phyloP scores from a whole-genome alignment of 768 basidiomycete species.

The Megacollybia marginata region DNA sequence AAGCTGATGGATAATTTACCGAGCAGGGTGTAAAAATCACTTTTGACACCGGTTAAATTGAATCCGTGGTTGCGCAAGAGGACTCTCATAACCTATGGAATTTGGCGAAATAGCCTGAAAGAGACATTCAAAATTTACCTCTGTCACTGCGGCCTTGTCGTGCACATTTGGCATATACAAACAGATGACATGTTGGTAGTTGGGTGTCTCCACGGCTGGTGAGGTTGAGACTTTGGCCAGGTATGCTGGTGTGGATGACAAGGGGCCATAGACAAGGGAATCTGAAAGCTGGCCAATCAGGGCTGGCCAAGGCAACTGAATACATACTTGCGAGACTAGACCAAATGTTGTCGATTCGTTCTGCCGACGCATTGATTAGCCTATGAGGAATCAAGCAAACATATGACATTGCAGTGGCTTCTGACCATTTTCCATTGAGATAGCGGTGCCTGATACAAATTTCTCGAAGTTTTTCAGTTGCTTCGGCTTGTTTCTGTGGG shows the following conservation, averaged over 20 bases:
- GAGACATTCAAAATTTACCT: slow-evolving; percentile 26
- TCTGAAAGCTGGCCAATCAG: slow-evolving; percentile 12
- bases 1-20: slow-evolving; percentile 26
- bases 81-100: slow-evolving; percentile 56
- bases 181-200: slow-evolving; percentile 61
- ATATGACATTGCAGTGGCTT: slow-evolving; percentile 1
- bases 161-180: slow-evolving; percentile 68
- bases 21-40: slow-evolving; percentile 58
- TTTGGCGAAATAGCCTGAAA: not conserved
- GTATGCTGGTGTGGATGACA: slow-evolving; percentile 49
- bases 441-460: slow-evolving; percentile 49
- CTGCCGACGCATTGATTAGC: slow-evolving; percentile 57
- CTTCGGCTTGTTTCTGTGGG: slow-evolving; percentile 50
- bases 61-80: slow-evolving; percentile 59
- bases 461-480: slow-evolving; percentile 48
- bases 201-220: slow-evolving; percentile 35
- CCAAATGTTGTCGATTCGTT: slow-evolving; percentile 63
- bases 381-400: slow-evolving; percentile 24
- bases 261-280: slow-evolving; percentile 59
- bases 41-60: slow-evolving; percentile 63
- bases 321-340: slow-evolving; percentile 49
- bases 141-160: slow-evolving; percentile 50
- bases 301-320: not conserved
- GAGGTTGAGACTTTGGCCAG: slow-evolving; percentile 63
- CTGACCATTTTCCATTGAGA: slow-evolving; percentile 65